Evolutionary conservation across 2,329 filamentous ascomycete genomes (phyloP).

Genomic region (Clonostachys sp.): DNA sequence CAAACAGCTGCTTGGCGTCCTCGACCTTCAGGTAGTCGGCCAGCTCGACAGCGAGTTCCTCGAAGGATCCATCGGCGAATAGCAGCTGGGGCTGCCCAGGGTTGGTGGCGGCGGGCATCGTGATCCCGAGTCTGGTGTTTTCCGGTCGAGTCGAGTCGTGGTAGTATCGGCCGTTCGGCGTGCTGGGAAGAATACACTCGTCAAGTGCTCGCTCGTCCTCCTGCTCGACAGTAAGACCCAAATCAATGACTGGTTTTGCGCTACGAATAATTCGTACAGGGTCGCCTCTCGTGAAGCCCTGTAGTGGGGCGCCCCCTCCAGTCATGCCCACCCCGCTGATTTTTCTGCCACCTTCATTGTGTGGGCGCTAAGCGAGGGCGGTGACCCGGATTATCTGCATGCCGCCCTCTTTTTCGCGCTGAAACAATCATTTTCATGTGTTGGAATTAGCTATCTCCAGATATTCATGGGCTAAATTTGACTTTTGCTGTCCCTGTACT

Average conservation of each 20-base stretch:
- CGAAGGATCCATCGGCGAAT: constrained; percentile 87
- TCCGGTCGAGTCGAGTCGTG: too few species aligned
- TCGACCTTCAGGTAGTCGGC: constrained; percentile 87
- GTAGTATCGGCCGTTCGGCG: too few species aligned
- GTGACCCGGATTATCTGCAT: constrained; percentile 17
- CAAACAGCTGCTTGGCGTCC: constrained; percentile 70
- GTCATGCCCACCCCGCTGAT: constrained; percentile 24
- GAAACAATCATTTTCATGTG: not conserved
- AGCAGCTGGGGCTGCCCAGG: constrained; percentile 54
- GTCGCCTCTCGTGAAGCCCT: constrained; percentile 29
- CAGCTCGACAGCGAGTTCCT: constrained; percentile 91
- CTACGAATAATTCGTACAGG: constrained; percentile 10
- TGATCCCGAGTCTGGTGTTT: not conserved
- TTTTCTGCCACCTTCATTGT: constrained; percentile 28
- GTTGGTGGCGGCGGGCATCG: constrained; percentile 26
- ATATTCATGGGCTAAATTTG: not conserved
- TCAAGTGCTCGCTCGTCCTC: not conserved
- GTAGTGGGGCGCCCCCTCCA: constrained; percentile 23
- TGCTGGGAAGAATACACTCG: too few species aligned
- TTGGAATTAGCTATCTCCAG: not conserved
- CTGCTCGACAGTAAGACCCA: not conserved
- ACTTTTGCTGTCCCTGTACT: not conserved
- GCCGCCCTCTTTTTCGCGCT: not conserved
- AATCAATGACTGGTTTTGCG: not conserved
- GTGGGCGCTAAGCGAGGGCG: constrained; percentile 36